Conservation (phyloP, 2,329 filamentous ascomycete genomes). For the Stagonosporopsis chrysanthemi region DNA sequence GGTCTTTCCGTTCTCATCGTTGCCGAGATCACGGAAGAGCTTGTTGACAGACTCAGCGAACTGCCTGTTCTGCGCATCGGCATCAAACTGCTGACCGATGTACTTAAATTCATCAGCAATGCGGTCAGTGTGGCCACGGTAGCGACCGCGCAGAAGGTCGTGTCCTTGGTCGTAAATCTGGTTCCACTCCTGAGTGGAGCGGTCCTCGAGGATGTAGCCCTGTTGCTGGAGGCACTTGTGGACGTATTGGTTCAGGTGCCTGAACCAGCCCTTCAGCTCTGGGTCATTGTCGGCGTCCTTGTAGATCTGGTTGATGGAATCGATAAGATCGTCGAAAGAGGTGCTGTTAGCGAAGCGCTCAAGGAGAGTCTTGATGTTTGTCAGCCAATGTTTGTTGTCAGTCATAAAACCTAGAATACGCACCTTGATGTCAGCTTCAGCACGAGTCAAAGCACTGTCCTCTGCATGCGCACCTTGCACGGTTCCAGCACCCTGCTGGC, state of each 20-base stretch:
- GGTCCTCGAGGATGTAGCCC: conserved; percentile 87
- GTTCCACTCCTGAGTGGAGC: conserved; percentile 82
- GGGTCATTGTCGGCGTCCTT: conserved; percentile 83
- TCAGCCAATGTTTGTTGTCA: conserved; percentile 58
- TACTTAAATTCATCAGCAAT: conserved; percentile 92
- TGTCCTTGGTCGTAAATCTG: conserved; percentile 83
- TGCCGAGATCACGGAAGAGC: conserved; percentile 89
- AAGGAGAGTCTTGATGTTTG: conserved; percentile 73
- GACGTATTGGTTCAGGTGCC: conserved; percentile 75
- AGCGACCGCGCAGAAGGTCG: conserved; percentile 87
- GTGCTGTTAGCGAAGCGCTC: conserved; percentile 97
- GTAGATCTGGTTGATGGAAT: conserved; percentile 85
- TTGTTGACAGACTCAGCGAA: conserved; percentile 80
- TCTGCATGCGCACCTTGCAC: conserved; percentile 76
- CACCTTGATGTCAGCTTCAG: conserved; percentile 81
- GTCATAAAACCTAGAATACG: conserved; percentile 51
- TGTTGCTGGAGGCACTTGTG: conserved; percentile 86
- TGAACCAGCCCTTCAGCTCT: conserved; percentile 91
- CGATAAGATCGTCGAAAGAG: conserved; percentile 84
- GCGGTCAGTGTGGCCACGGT: conserved; percentile 83
- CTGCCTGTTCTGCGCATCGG: conserved; percentile 83
- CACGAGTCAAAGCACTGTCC: conserved; percentile 69
- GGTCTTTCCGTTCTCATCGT: conserved; percentile 82
- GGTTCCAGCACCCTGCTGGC: conserved; percentile 69
- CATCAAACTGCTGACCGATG: conserved; percentile 84